Evolutionary conservation across 805 yeast species (phyloP), one percentile per base, ranked within the genome.

Genomic region (Candida cerambycidarum): DNA sequence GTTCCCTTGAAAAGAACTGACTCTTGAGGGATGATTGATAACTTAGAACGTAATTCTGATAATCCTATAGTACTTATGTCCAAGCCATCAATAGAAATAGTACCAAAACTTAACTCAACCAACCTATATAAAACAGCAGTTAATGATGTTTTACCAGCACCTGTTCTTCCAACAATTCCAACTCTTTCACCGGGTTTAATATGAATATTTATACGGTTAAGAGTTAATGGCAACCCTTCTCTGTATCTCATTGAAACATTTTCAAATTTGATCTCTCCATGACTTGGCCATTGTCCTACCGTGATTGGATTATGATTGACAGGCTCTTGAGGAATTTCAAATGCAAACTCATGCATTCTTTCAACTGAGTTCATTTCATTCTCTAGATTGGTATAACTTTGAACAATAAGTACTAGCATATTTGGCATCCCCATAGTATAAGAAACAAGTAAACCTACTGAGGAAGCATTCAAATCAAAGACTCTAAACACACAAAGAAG

Each of bases 131-230:
- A 58, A 0, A 83, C 83, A 11, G 79, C 71, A 78, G 80, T 80
- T 36, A 82, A 76, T 3, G 86, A 74, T 1, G 83, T 67, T 61
- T 82, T 82, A 33, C 96, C 96, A 2, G 95, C 95, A 53, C 96
- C 96, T 0, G 96, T 88, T 58, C 96, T 75, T 33, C 96, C 96
- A 67, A 90, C 84, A 43, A 88, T 82, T 35, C 95, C 96, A 51
- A 88, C 75, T 57, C 82, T 86, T 58, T 87, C 88, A 13, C 74
- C 66, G 0, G 82, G 75, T 5, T 68, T 59, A 33, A 85, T 67
- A 8, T 48, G 63, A 51, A 73, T 56, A 17, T 52, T 58, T 41
- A 82, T 51, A 43, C 72, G 57, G 43, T 71, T 76, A 53, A 82
- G 63, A 4, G 80, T 85, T 23, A 71, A 57, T 3, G 87, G 87